Base-by-base conservation (phyloP, 331 rosid genomes). In the Erythrophleum ivorense region DNA sequence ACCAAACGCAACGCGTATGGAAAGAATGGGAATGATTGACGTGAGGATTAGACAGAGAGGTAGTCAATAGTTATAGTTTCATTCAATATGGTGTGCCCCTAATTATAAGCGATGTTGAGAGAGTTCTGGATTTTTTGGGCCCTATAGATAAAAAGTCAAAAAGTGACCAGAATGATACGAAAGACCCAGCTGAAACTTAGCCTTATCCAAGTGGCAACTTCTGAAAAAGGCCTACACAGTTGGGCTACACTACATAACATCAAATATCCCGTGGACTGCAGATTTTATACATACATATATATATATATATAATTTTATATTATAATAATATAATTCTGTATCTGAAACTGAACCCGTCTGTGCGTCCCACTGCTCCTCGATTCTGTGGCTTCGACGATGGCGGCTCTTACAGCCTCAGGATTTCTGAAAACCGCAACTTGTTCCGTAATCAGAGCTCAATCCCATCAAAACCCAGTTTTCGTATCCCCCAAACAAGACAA, bases 381-480 rank as follows among this genome's bases (percentile, higher is more conserved):
- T n/a, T 46, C 58, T 33, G 50, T 62, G 58, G 29, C 73, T 46
- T 21, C 71, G 8, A 11, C 64, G 46, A 89, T 86, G 95, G 88
- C 91, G 55, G 82, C 88, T 76, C 60, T 87, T 31, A 48, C 87
- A 9, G 33, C 83, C 78, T 29, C 84, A 11, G 82, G 89, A 48
- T 55, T 89, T 6, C 84, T 72, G 72, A 76, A 81, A 80, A 62
- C 65, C 76, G 84, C 80, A 8, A 2, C 43, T 12, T 21, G 62
- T 76, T 67, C 72, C 0, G 29, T 18, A 43, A 49, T 69, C 74
- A 72, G 70, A 50, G 7, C 55, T 13, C 82, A 69, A 53, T 31
- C 80, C 68, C 85, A 34, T 60, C 83, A 6, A 41, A 73, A 63
- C 46, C 75, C 89, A 14, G 50, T 64, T 40, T 69, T 46, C 38